Percentiles rank a stretch among this genome's conserved stretches.
These are phyloP conservation scores for Chlorella sp. DNA, from an alignment of 139 green algal species.

Conservation along the genomic window DNA sequence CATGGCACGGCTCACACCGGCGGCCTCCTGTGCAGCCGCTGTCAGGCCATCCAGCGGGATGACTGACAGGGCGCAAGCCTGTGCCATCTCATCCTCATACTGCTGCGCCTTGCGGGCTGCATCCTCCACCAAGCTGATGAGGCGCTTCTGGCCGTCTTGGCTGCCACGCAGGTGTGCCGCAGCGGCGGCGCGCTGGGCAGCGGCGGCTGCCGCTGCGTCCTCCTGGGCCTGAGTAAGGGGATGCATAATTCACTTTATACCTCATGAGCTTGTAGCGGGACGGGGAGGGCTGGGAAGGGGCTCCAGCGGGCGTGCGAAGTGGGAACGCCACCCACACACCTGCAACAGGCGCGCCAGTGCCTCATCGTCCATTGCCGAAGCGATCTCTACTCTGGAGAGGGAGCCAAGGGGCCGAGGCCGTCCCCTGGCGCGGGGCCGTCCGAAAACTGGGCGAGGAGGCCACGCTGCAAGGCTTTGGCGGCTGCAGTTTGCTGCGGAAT, in stretches of 20 bases:
- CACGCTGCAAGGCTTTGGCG: too few species aligned
- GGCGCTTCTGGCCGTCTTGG: not conserved
- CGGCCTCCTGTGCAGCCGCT: slow-evolving; percentile 38
- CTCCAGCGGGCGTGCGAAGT: too few species aligned
- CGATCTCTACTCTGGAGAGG: too few species aligned
- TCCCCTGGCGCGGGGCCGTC: too few species aligned
- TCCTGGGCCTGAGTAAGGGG: slow-evolving; percentile 32
- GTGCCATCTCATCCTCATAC: slow-evolving; percentile 58
- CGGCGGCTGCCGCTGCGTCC: not conserved
- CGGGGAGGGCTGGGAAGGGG: too few species aligned
- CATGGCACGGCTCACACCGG: slow-evolving; percentile 38
- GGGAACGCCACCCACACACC: not conserved
- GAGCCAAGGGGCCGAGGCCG: too few species aligned
- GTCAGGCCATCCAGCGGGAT: slow-evolving; percentile 61
- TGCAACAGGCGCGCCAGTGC: slow-evolving; percentile 45
- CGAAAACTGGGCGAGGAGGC: too few species aligned
- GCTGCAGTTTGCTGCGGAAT: too few species aligned
- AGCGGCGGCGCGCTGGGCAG: not conserved
- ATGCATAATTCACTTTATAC: too few species aligned
- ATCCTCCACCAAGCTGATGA: not conserved
- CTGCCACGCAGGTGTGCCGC: not conserved
- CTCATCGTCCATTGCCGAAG: slow-evolving; percentile 47
- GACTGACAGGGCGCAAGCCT: slow-evolving; percentile 58
- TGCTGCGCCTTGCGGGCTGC: slow-evolving; percentile 34
- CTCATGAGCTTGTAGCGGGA: too few species aligned